Evolutionary conservation across 78 protist genomes (phyloP).

Genomic region (Speleostelium caveatum): DNA sequence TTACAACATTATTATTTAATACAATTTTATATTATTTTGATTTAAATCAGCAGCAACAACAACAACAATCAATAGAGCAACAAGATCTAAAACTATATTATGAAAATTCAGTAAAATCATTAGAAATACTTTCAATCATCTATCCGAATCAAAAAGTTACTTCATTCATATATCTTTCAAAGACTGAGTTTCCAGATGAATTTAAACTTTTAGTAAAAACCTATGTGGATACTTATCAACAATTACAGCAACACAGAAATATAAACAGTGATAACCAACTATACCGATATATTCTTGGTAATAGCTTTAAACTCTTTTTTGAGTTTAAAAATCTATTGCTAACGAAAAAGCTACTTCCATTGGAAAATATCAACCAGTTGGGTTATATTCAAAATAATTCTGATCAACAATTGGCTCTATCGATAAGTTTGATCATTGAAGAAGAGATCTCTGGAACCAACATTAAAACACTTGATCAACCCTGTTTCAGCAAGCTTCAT

Average conservation of each 20-base stretch:
- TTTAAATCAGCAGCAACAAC: neutral
- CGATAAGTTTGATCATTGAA: conserved; percentile 9
- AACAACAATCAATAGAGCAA: neutral
- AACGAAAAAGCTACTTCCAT: neutral
- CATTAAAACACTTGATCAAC: neutral
- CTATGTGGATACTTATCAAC: conserved; percentile 2
- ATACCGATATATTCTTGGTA: too few relatives aligned
- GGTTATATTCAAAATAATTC: neutral
- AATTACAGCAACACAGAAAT: neutral
- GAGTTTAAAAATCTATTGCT: conserved; percentile 11
- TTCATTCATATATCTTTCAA: conserved; percentile 14
- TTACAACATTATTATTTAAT: conserved; percentile 25
- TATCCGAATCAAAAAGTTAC: conserved; percentile 1
- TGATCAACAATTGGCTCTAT: conserved; percentile 2
- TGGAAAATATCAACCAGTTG: neutral
- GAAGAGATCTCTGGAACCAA: conserved; percentile 11
- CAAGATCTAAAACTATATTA: neutral
- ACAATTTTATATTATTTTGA: conserved; percentile 1
- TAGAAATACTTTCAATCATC: conserved; percentile 8
- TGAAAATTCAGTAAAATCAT: conserved; percentile 22
- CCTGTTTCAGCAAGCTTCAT: conserved; percentile 5
- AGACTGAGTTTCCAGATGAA: neutral
- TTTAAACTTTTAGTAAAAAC: conserved; percentile 2
- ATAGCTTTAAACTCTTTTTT: neutral
- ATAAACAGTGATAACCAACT: too few relatives aligned